A percentile compares a stretch with the other conserved stretches of the same genome.
phyloP scores from a whole-genome alignment of 2,329 filamentous ascomycete genomes.

The Daldinia sp. region DNA sequence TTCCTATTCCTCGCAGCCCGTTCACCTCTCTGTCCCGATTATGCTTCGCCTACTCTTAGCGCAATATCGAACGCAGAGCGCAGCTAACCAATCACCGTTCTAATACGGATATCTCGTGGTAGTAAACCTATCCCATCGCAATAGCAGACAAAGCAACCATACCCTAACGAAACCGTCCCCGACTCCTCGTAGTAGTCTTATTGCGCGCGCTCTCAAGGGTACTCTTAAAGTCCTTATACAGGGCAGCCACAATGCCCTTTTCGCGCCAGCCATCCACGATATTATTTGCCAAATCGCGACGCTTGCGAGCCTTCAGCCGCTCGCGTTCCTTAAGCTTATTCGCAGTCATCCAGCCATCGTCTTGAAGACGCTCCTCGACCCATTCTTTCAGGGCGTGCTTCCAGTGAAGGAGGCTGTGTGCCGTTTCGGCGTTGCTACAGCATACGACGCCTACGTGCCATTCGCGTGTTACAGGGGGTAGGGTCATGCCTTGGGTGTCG shows the following conservation, averaged over 20 bases:
- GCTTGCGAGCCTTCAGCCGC: constrained; percentile 66
- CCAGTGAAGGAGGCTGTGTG: constrained; percentile 80
- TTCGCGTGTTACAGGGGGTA: constrained; percentile 49
- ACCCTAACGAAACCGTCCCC: constrained; percentile 18
- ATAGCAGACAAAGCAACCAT: background rate
- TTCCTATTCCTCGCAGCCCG: too few species aligned
- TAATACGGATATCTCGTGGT: too few species aligned
- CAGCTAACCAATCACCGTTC: too few species aligned
- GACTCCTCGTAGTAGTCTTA: constrained; percentile 46
- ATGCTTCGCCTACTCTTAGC: background rate
- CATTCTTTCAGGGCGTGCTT: constrained; percentile 76
- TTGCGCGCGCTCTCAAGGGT: constrained; percentile 67
- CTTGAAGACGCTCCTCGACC: constrained; percentile 69
- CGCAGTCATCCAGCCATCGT: constrained; percentile 64
- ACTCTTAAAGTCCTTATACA: constrained; percentile 72
- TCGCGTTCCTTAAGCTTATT: constrained; percentile 68
- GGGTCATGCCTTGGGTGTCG: constrained; percentile 52
- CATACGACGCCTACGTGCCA: constrained; percentile 54
- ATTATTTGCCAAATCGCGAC: constrained; percentile 66
- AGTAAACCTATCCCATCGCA: background rate
- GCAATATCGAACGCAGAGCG: background rate
- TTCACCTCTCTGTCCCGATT: too few species aligned
- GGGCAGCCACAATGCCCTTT: constrained; percentile 63
- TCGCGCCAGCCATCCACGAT: constrained; percentile 71
- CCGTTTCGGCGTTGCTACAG: constrained; percentile 66